Percentiles rank a stretch among this genome's conserved stretches.
Conservation (phyloP, 495 filamentous ascomycete genomes). For the Penicillium verhagenii region DNA sequence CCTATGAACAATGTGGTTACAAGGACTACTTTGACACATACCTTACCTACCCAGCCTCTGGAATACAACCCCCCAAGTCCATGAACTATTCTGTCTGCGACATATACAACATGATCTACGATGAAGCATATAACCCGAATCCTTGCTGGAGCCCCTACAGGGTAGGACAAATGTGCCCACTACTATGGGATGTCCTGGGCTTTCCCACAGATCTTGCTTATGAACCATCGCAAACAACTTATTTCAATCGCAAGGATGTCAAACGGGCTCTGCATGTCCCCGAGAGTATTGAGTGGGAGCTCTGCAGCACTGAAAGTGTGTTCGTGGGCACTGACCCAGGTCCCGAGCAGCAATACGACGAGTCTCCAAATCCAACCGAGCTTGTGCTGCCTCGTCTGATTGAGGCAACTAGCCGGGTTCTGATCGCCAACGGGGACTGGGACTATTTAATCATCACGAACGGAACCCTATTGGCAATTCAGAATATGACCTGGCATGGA, state of each 20-base stretch:
- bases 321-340: slow-evolving; percentile 42
- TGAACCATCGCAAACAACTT: slow-evolving; percentile 40
- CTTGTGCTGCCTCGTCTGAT: slow-evolving; percentile 60
- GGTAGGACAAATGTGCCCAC: slow-evolving; percentile 45
- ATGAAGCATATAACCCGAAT: slow-evolving; percentile 49
- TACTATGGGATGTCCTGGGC: slow-evolving; percentile 47
- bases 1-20: slow-evolving; percentile 56
- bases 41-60: slow-evolving; percentile 53
- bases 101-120: slow-evolving; percentile 48
- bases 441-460: slow-evolving; percentile 62
- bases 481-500: slow-evolving; percentile 70
- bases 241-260: slow-evolving; percentile 59
- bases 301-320: slow-evolving; percentile 33
- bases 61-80: slow-evolving; percentile 36
- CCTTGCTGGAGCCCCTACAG: slow-evolving; percentile 64
- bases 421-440: slow-evolving; percentile 58
- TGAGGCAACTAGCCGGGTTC: slow-evolving; percentile 57
- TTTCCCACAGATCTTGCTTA: slow-evolving; percentile 36
- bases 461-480: slow-evolving; percentile 61
- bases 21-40: slow-evolving; percentile 54
- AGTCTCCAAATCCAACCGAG: slow-evolving; percentile 42
- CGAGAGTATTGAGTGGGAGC: slow-evolving; percentile 41
- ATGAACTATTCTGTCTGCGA: slow-evolving; percentile 43
- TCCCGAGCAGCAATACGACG: slow-evolving; percentile 36
- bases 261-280: slow-evolving; percentile 57